phyloP scores from a whole-genome alignment of 805 yeast genomes.

The Ogataea ramenticola region DNA sequence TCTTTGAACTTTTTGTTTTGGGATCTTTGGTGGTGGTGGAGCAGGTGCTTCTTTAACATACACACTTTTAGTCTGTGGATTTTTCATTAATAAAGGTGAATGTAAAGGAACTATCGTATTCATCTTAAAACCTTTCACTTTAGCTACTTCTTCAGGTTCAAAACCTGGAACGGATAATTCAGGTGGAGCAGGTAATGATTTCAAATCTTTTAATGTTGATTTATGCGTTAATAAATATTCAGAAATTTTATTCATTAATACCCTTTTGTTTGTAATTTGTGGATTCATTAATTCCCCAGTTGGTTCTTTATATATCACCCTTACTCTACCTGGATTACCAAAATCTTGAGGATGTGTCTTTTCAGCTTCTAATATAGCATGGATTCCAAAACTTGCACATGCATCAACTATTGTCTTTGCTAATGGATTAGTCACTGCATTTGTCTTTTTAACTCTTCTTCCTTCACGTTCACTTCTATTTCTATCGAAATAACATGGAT shows the following conservation, averaged over 20 bases:
- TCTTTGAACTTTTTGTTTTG: conserved; percentile 54
- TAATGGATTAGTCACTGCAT: conserved; percentile 80
- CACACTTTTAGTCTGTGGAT: conserved; percentile 70
- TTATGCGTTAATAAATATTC: conserved; percentile 59
- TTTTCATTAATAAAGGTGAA: conserved; percentile 71
- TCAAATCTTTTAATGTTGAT: conserved; percentile 57
- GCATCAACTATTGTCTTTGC: conserved; percentile 83
- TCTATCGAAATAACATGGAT: conserved; percentile 89
- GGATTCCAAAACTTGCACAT: conserved; percentile 22
- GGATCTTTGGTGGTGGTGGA: conserved; percentile 32
- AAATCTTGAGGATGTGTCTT: conserved; percentile 94
- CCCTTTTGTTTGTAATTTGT: conserved; percentile 50
- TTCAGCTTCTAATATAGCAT: conserved; percentile 59
- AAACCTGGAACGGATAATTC: conserved; percentile 45
- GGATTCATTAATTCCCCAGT: conserved; percentile 33
- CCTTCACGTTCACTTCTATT: conserved; percentile 73
- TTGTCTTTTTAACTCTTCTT: conserved; percentile 62
- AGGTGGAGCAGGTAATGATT: conserved; percentile 58
- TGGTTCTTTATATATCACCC: conserved; percentile 54
- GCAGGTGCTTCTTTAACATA: conserved; percentile 47
- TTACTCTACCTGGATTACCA: conserved; percentile 95
- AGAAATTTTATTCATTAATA: conserved; percentile 52
- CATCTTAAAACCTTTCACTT: conserved; percentile 82
- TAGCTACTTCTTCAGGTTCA: conserved; percentile 56
- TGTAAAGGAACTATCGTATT: conserved; percentile 85